These are phyloP conservation scores for Cryptococcus deneoformans DNA, from an alignment of 1,284 basidiomycete genomes.

Conservation along the genomic window DNA sequence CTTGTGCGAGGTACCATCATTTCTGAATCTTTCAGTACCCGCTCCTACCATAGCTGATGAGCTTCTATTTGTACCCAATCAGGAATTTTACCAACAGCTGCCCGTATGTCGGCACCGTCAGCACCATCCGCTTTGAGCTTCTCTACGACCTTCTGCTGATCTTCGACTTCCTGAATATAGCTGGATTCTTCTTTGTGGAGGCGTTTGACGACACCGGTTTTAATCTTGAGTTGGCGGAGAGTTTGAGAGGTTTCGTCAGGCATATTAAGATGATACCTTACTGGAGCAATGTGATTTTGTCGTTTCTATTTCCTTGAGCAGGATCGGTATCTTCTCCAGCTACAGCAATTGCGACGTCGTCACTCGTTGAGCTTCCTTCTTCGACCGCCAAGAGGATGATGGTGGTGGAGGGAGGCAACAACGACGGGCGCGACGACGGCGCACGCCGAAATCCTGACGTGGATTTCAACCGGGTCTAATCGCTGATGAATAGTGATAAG, in stretches of 20 bases:
- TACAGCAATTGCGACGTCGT: too few species aligned
- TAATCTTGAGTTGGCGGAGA: constrained; percentile 69
- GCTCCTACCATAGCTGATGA: constrained; percentile 53
- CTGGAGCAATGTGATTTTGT: too few species aligned
- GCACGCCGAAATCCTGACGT: too few species aligned
- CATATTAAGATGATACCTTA: constrained; percentile 13
- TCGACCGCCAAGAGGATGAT: too few species aligned
- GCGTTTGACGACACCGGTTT: constrained; percentile 66
- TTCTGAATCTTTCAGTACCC: constrained; percentile 70
- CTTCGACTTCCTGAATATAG: constrained; percentile 66
- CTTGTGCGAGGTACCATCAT: constrained; percentile 74
- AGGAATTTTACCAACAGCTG: constrained; percentile 58
- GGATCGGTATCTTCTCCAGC: too few species aligned
- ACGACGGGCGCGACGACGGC: too few species aligned
- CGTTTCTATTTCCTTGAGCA: too few species aligned
- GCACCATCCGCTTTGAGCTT: constrained; percentile 61
- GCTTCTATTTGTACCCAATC: background rate
- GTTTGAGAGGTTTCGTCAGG: constrained; percentile 35
- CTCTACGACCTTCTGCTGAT: constrained; percentile 60
- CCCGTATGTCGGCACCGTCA: constrained; percentile 77
- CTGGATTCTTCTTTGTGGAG: constrained; percentile 67
- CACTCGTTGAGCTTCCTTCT: too few species aligned
- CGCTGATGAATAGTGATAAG: too few species aligned
- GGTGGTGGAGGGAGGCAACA: too few species aligned
- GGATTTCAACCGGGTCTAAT: too few species aligned